Evolutionary conservation across 495 filamentous ascomycete genomes (phyloP).

Genomic region (Wilcoxina mikolae): DNA sequence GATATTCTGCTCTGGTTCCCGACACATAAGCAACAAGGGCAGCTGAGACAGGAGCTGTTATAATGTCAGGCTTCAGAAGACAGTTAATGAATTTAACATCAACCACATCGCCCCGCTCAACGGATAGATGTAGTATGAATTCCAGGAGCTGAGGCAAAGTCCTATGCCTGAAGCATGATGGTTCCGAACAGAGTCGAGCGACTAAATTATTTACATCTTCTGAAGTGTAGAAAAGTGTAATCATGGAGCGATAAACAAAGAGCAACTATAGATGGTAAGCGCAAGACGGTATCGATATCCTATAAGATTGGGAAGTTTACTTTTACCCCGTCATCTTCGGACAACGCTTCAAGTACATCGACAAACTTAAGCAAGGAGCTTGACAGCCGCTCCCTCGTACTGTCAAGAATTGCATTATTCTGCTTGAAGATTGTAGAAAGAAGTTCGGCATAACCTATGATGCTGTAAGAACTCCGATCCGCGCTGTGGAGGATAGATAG

Average conservation of each 20-base stretch:
- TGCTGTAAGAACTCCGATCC: slow-evolving; percentile 7
- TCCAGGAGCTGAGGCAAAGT: neutral
- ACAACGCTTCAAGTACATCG: neutral
- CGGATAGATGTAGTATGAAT: slow-evolving; percentile 1
- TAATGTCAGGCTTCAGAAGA: neutral
- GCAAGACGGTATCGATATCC: neutral
- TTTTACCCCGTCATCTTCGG: slow-evolving; percentile 7
- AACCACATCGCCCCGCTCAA: slow-evolving; percentile 1
- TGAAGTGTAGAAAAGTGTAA: slow-evolving; percentile 9
- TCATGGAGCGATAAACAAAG: slow-evolving; percentile 8
- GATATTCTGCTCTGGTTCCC: neutral
- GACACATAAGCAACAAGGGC: slow-evolving; percentile 3
- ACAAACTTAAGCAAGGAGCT: neutral
- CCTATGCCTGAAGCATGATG: neutral
- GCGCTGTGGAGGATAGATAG: neutral
- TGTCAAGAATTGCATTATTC: slow-evolving; percentile 4
- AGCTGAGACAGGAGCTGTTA: neutral
- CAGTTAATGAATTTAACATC: neutral
- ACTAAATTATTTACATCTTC: neutral
- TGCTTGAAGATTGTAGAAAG: slow-evolving; percentile 8
- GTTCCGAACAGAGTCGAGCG: neutral
- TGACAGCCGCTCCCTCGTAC: neutral
- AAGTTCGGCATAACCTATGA: slow-evolving; percentile 16
- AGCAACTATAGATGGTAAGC: slow-evolving; percentile 14
- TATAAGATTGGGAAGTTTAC: slow-evolving; percentile 3